These are phyloP conservation scores for Candida methanosorbosa DNA, from an alignment of 805 yeast species.

Conservation along the genomic window DNA sequence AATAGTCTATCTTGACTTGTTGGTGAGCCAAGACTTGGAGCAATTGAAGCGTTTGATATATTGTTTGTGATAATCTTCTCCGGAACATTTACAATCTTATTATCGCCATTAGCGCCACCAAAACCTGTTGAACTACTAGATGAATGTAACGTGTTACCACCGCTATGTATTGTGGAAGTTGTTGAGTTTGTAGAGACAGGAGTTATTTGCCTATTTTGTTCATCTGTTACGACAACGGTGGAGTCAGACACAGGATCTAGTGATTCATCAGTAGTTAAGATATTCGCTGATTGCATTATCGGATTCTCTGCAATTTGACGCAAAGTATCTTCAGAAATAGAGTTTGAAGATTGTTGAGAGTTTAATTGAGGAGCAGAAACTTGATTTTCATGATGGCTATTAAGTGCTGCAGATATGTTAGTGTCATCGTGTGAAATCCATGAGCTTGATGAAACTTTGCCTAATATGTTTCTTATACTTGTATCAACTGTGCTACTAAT, in stretches of 20 bases:
- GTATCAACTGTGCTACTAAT: constrained; percentile 27
- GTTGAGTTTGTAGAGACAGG: constrained; percentile 24
- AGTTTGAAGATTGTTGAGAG: neutral
- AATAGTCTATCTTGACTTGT: constrained; percentile 18
- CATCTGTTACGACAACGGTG: no score
- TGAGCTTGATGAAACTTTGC: constrained; percentile 22
- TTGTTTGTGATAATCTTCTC: neutral
- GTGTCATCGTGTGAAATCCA: constrained; percentile 2
- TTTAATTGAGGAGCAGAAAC: neutral
- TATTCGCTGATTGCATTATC: constrained; percentile 11
- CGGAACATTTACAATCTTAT: no score
- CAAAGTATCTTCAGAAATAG: constrained; percentile 12
- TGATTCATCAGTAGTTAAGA: no score
- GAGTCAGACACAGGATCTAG: no score
- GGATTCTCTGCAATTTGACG: constrained; percentile 24
- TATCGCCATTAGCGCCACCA: no score
- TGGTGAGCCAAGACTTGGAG: constrained; percentile 6
- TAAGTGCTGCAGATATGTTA: neutral
- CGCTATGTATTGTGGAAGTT: constrained; percentile 4
- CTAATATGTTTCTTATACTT: constrained; percentile 24
- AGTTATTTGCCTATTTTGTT: constrained; percentile 11
- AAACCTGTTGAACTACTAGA: neutral
- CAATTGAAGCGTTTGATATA: neutral
- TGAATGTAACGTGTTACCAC: neutral
- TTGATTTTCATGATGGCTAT: neutral